Evolutionary conservation across 331 rosid genomes (phyloP), one percentile per base, ranked within the genome.

Genomic region (Malus hybrid): DNA sequence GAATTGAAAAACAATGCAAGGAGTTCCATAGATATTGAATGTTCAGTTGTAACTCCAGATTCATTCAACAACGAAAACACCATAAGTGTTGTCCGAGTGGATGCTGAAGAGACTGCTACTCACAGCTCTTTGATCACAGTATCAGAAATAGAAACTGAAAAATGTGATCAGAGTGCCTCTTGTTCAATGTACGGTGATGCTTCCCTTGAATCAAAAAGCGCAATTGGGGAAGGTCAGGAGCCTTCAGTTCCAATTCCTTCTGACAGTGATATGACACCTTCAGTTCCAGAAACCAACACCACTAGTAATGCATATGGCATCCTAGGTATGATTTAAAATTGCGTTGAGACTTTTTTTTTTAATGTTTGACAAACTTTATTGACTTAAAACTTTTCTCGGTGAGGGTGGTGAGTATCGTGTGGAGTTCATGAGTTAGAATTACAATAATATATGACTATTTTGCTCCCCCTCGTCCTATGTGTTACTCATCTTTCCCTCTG

Each of bases 71-170:
- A 87, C 72, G 88, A 82, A 74, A 79, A 75, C 63, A 70, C 66
- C 84, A 69, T 30, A 48, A 32, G 65, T 16, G 72, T n/a, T 79
- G 82, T 76, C 78, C 80, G 68, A 73, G 82, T 52, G 22, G 89
- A 82, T 77, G 82, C 15, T 71, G 73, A 19, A 52, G 82, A 80
- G 74, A 39, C 55, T 67, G 71, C 71, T 71, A 39, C 83, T 70
- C 85, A 77, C 76, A 53, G 79, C 66, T 86, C 84, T 56, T 70
- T 68, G 66, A 50, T 86, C 71, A 62, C 80, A 68, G 74, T 76
- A 74, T 85, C 84, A 71, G 89, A 87, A 82, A 68, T 72, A 72
- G 89, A 89, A 84, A 73, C 79, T 46, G 88, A 75, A 71, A 74
- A 67, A 64, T 60, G 75, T 71, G 36, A 61, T 61, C 84, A 65